A percentile compares a stretch with the other conserved stretches of the same genome.
These are phyloP conservation scores for Zygotorulaspora sp. DNA, from an alignment of 805 yeast species.

Conservation along the genomic window DNA sequence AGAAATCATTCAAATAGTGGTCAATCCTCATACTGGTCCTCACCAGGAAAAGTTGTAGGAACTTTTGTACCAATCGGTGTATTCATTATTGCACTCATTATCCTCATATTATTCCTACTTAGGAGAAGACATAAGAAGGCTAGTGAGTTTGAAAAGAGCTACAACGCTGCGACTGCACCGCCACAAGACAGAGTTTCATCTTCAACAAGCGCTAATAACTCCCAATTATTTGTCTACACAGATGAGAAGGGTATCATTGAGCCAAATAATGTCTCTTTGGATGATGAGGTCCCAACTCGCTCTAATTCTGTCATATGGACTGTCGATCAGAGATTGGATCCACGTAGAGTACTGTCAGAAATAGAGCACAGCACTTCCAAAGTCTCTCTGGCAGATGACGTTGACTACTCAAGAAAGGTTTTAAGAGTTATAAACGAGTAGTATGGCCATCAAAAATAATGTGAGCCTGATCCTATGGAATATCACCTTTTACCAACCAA, in stretches of 20 bases:
- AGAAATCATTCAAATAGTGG: conserved; percentile 1
- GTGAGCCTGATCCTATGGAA: too few relatives aligned
- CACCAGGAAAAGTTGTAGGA: conserved; percentile 79
- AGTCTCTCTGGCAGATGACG: conserved; percentile 43
- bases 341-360: conserved; percentile 17
- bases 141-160: conserved; percentile 26
- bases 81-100: conserved; percentile 45
- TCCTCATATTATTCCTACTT: conserved; percentile 33
- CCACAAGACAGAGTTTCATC: conserved; percentile 13
- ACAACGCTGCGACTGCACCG: conserved; percentile 23
- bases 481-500: too few relatives aligned
- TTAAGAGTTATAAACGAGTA: conserved; percentile 39
- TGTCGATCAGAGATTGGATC: conserved; percentile 41
- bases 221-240: conserved; percentile 21
- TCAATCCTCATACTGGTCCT: conserved; percentile 52
- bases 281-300: conserved; percentile 9
- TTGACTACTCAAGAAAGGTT: conserved; percentile 48
- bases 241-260: conserved; percentile 24
- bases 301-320: conserved; percentile 18
- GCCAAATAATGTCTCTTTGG: conserved; percentile 9
- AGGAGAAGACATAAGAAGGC: conserved; percentile 14
- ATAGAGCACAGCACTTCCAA: conserved; percentile 12
- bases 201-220: conserved; percentile 14
- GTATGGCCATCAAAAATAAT: too few relatives aligned
- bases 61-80: conserved; percentile 78